Evolutionary conservation across 2,329 filamentous ascomycete genomes (phyloP).

Genomic region (Rhynchosporium secalis): DNA sequence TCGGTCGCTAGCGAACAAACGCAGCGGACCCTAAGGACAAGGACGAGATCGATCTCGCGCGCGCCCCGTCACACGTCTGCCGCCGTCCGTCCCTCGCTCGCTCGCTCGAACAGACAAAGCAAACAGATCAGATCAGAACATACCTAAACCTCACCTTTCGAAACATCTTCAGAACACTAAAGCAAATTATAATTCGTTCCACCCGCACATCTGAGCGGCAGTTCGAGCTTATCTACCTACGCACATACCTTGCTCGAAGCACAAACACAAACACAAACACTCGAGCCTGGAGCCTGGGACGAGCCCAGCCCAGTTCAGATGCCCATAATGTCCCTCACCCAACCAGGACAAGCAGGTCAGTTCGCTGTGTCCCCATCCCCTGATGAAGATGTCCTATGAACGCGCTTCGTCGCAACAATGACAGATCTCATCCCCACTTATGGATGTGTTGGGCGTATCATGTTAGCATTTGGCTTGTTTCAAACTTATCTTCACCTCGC

Average conservation of each 20-base stretch:
- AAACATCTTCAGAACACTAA: conserved; percentile 6
- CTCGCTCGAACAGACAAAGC: conserved; percentile 13
- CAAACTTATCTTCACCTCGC: conserved; percentile 27
- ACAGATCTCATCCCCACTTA: conserved; percentile 35
- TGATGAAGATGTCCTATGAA: conserved; percentile 28
- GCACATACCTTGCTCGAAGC: conserved; percentile 8
- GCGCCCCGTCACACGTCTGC: not conserved
- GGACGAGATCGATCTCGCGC: conserved; percentile 3
- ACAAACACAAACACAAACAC: conserved; percentile 17
- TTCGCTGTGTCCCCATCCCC: conserved; percentile 23
- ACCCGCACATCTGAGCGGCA: conserved; percentile 8
- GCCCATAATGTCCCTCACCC: conserved; percentile 37
- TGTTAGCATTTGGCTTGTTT: conserved; percentile 37
- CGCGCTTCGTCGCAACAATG: conserved; percentile 28
- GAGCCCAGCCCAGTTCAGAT: conserved; percentile 6
- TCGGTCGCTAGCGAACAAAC: conserved; percentile 27
- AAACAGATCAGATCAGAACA: conserved; percentile 9
- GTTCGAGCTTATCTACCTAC: conserved; percentile 13
- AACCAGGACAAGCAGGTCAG: conserved; percentile 37
- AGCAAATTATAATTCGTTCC: conserved; percentile 10
- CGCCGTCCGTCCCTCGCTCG: not conserved
- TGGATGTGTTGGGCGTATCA: conserved; percentile 35
- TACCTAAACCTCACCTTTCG: not conserved
- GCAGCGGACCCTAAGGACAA: not conserved
- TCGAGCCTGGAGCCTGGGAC: conserved; percentile 24